A percentile compares a stretch with the other conserved stretches of the same genome.
Evolutionary conservation across 768 basidiomycete species (phyloP).

Genomic region (Russula sp.): DNA sequence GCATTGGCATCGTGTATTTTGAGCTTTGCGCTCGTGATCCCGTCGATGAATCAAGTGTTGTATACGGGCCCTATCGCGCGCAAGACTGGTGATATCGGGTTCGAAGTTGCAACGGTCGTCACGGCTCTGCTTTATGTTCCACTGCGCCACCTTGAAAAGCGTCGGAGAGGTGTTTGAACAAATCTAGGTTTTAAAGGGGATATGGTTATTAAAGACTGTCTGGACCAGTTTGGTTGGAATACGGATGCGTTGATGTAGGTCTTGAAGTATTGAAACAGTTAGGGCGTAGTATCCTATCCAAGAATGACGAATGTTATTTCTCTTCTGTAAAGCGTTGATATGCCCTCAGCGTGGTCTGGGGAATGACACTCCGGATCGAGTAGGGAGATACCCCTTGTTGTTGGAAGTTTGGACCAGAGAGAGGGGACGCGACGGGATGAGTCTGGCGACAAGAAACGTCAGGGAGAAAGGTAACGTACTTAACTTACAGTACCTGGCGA

Average conservation of each 20-base stretch:
- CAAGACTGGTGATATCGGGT: conserved; percentile 34
- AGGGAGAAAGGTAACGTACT: no score
- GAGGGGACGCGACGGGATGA: no score
- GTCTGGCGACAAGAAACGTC: no score
- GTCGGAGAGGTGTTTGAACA: neutral
- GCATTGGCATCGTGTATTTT: conserved; percentile 52
- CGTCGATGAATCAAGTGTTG: conserved; percentile 70
- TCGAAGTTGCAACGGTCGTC: neutral
- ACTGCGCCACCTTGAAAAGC: neutral
- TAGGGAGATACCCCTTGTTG: no score
- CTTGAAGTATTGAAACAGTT: neutral
- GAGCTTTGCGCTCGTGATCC: conserved; percentile 56
- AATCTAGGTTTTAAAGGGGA: neutral
- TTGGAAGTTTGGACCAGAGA: no score
- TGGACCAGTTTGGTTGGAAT: no score
- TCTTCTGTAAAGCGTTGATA: neutral
- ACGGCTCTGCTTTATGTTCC: neutral
- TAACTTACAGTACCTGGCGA: no score
- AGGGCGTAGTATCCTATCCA: neutral
- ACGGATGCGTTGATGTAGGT: neutral
- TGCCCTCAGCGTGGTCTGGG: neutral
- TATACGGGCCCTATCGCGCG: conserved; percentile 66
- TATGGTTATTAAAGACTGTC: no score
- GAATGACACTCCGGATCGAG: neutral
- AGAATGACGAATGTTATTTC: neutral